These are phyloP conservation scores for Arabis hirsuta DNA, from an alignment of 345 rosid species.

Conservation along the genomic window DNA sequence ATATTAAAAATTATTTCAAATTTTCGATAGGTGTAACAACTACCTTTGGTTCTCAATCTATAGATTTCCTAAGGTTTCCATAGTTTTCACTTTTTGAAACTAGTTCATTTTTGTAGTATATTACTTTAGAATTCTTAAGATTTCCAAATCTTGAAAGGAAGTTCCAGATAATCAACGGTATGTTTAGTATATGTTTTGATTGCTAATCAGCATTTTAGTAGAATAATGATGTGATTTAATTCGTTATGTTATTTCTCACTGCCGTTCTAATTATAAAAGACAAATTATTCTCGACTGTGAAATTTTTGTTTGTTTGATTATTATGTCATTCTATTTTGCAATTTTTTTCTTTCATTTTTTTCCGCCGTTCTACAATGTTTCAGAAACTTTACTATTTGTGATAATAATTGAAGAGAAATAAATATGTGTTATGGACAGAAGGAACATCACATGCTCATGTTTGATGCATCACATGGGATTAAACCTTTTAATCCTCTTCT, in stretches of 20 bases:
- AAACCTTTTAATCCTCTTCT: neutral
- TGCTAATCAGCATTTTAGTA: neutral
- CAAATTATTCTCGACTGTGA: neutral
- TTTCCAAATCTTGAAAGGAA: neutral
- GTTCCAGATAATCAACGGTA: neutral
- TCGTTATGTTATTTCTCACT: neutral
- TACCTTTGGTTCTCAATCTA: conserved; percentile 5
- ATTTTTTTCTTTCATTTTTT: neutral
- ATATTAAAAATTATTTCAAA: neutral
- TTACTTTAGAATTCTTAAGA: neutral
- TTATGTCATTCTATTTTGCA: neutral
- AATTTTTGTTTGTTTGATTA: too few species aligned
- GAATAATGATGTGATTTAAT: neutral
- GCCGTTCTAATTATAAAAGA: neutral
- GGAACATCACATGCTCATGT: conserved; percentile 18
- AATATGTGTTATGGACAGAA: neutral
- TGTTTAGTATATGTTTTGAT: neutral
- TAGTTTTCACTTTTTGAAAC: conserved; percentile 7
- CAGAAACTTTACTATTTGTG: neutral
- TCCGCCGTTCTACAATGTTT: neutral
- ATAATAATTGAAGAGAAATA: neutral
- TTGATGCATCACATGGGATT: conserved; percentile 25
- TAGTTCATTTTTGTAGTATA: neutral
- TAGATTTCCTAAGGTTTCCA: neutral
- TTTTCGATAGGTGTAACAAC: conserved; percentile 25